Evolutionary conservation across 805 yeast genomes (phyloP).

Genomic region (Candida schatavii): DNA sequence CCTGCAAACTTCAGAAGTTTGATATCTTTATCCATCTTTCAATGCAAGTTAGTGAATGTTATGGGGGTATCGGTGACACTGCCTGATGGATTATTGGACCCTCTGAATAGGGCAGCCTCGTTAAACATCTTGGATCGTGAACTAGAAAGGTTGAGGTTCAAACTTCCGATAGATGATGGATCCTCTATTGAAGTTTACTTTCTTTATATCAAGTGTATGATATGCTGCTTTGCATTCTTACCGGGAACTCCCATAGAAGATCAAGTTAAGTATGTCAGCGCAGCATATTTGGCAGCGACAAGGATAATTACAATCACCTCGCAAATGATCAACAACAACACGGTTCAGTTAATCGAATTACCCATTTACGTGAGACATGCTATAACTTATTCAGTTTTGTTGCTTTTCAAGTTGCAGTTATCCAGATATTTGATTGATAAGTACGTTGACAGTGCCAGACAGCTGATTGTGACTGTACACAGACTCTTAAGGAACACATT

Average conservation of each 20-base stretch:
- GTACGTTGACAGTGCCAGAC: constrained; percentile 85
- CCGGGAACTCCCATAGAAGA: constrained; percentile 89
- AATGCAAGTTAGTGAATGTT: constrained; percentile 75
- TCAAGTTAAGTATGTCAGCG: constrained; percentile 78
- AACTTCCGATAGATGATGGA: constrained; percentile 61
- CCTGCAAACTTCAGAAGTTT: constrained; percentile 73
- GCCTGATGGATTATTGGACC: constrained; percentile 87
- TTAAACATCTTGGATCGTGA: constrained; percentile 77
- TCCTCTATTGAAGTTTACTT: constrained; percentile 73
- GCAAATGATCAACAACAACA: constrained; percentile 53
- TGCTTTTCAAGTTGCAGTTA: constrained; percentile 76
- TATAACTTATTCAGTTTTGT: constrained; percentile 75
- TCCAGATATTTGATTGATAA: constrained; percentile 71
- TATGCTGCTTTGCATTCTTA: constrained; percentile 84
- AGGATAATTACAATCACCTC: constrained; percentile 77
- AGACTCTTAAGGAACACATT: constrained; percentile 81
- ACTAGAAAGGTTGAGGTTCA: constrained; percentile 65
- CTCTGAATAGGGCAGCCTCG: constrained; percentile 76
- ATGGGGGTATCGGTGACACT: constrained; percentile 85
- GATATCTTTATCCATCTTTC: constrained; percentile 74
- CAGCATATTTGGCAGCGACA: constrained; percentile 79
- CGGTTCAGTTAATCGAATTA: constrained; percentile 69
- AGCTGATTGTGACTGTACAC: constrained; percentile 90
- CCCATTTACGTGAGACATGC: constrained; percentile 87
- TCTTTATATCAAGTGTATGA: constrained; percentile 72